Evolutionary conservation across 2,329 filamentous ascomycete genomes (phyloP).

Genomic region (Ciborinia camelliae): DNA sequence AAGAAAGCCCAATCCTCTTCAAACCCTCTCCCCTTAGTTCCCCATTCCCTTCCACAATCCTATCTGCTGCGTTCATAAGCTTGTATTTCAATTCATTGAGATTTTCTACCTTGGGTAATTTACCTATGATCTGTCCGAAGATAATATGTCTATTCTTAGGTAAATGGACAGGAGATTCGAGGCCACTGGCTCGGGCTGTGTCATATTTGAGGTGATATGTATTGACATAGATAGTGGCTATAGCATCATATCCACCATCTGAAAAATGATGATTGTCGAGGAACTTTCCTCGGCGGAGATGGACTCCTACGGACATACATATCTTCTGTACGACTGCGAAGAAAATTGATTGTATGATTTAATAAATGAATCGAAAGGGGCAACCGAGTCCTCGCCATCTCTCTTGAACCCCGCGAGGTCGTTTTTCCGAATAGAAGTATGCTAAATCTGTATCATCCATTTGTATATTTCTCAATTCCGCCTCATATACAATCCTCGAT

Average conservation of each 20-base stretch:
- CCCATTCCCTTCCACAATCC: slow-evolving; percentile 64
- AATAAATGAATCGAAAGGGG: slow-evolving; percentile 73
- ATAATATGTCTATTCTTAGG: slow-evolving; percentile 62
- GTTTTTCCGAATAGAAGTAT: slow-evolving; percentile 74
- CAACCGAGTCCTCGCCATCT: slow-evolving; percentile 65
- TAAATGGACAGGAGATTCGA: slow-evolving; percentile 60
- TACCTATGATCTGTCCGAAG: slow-evolving; percentile 61
- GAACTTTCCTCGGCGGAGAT: slow-evolving; percentile 69
- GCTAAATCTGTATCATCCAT: slow-evolving; percentile 58
- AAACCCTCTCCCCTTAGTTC: slow-evolving; percentile 64
- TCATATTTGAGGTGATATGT: slow-evolving; percentile 71
- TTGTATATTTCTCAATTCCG: slow-evolving; percentile 52
- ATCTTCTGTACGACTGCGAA: slow-evolving; percentile 60
- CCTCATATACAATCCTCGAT: slow-evolving; percentile 50
- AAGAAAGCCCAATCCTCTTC: slow-evolving; percentile 63
- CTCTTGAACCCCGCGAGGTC: slow-evolving; percentile 65
- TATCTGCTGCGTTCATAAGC: slow-evolving; percentile 60
- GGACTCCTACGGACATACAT: slow-evolving; percentile 75
- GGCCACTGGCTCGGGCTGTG: slow-evolving; percentile 60
- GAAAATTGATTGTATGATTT: slow-evolving; percentile 70
- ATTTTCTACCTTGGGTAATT: slow-evolving; percentile 59
- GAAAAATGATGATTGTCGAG: slow-evolving; percentile 63
- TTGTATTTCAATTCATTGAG: slow-evolving; percentile 58
- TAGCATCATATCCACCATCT: slow-evolving; percentile 64
- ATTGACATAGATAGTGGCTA: slow-evolving; percentile 62